phyloP scores from a whole-genome alignment of 495 filamentous ascomycete genomes.

The Aspergillus carlsbadensis region DNA sequence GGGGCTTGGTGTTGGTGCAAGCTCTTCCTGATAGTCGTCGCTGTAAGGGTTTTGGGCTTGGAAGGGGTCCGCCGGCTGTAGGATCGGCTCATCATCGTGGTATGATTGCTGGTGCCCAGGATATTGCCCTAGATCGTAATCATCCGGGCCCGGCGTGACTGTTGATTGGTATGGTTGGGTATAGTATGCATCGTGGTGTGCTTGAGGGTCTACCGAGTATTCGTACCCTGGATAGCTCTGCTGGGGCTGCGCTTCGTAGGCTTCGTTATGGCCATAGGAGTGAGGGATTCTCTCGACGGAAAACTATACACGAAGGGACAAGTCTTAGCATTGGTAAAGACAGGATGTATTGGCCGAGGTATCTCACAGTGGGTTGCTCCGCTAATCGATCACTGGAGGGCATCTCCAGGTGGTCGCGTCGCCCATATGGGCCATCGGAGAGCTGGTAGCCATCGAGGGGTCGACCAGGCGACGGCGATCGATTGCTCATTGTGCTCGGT shows the following conservation, averaged over 20 bases:
- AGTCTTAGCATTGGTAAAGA: neutral
- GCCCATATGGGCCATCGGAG: slow-evolving; percentile 62
- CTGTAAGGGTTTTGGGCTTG: slow-evolving; percentile 51
- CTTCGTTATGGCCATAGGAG: slow-evolving; percentile 68
- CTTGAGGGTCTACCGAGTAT: slow-evolving; percentile 76
- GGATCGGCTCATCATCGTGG: slow-evolving; percentile 65
- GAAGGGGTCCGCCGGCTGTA: slow-evolving; percentile 55
- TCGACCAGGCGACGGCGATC: slow-evolving; percentile 54
- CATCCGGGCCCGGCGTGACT: slow-evolving; percentile 48
- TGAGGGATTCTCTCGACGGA: slow-evolving; percentile 75
- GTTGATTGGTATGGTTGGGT: slow-evolving; percentile 74
- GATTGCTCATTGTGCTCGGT: slow-evolving; percentile 53
- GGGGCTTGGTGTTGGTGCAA: slow-evolving; percentile 54
- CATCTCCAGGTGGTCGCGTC: slow-evolving; percentile 61
- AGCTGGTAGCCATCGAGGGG: slow-evolving; percentile 68
- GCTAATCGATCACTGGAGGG: slow-evolving; percentile 68
- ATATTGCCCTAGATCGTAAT: slow-evolving; percentile 55
- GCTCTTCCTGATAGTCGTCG: slow-evolving; percentile 45
- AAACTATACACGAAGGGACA: slow-evolving; percentile 47
- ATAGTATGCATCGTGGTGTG: slow-evolving; percentile 85
- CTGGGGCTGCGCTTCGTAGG: slow-evolving; percentile 55
- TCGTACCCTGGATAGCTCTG: slow-evolving; percentile 53
- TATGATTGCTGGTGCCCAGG: slow-evolving; percentile 46
- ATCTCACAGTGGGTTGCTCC: slow-evolving; percentile 68
- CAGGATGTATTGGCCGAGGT: neutral